Base-by-base conservation (phyloP, 345 rosid genomes). In the Populus tremula region DNA sequence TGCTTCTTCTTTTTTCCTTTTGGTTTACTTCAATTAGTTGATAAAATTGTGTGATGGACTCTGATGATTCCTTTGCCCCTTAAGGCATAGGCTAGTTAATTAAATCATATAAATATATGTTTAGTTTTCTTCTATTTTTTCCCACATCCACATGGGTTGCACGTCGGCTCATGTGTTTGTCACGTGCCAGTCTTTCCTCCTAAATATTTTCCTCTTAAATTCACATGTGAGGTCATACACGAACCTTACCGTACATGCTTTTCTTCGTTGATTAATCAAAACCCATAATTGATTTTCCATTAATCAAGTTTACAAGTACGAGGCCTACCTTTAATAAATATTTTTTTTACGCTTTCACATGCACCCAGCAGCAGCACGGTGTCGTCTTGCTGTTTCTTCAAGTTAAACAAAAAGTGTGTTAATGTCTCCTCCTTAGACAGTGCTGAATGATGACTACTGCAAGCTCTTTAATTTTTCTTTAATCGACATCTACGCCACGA, bases 131-230 rank as follows among this genome's bases (percentile, higher is more conserved):
- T 36, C 35, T 36, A 27, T 9, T 54, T 2, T 5, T 4, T 43
- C 12, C 78, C 73, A 63, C 79, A 13, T 14, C 73, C 97, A 88
- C 93, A 83, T 89, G 93, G 93, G 63, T 80, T 81, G 84, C 92
- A 88, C 88, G 91, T 85, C 84, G 81, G 13, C 41, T 63, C 63
- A 33, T 50, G 72, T 75, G 81, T 21, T 67, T 62, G 86, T 89
- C 93, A 86, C 90, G 88, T 88, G 93, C 91, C 90, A 77, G 64
- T 79, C 86, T 86, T 86, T 61, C 80, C 90, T 91, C 85, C 84
- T 31, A 36, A 72, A 75, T 75, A 83, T 81, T 89, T 86, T 59
- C 59, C 25, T 8, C 63, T 31, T 39, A 53, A 3, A 39, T 62
- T 78, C 74, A 36, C 80, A 29, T 74, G 86, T 27, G 70, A 74